These are phyloP conservation scores for Datisca glomerata DNA, from an alignment of 306 rosid species.

Conservation along the genomic window DNA sequence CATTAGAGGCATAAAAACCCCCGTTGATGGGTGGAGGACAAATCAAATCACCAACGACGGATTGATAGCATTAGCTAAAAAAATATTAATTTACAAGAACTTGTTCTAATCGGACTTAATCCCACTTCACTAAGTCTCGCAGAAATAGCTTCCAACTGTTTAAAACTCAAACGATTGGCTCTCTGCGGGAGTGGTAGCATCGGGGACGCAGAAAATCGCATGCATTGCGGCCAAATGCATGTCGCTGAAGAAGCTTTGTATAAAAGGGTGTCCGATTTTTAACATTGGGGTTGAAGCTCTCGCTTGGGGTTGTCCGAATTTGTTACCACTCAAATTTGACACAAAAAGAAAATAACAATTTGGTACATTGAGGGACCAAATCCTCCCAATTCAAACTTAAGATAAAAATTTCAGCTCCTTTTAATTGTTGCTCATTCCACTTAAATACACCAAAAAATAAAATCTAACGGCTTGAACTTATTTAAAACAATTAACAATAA, in stretches of 20 bases:
- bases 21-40: constrained; percentile 88
- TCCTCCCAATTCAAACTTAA: no score
- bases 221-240: constrained; percentile 58
- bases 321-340: no score
- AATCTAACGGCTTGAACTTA: no score
- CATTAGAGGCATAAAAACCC: no score
- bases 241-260: constrained; percentile 67
- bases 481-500: no score
- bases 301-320: constrained; percentile 69
- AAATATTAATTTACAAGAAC: constrained; percentile 55
- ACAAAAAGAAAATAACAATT: no score
- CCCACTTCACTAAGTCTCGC: constrained; percentile 41
- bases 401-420: no score
- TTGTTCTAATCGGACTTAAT: constrained; percentile 60
- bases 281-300: constrained; percentile 55
- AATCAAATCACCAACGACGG: constrained; percentile 67
- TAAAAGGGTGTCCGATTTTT: constrained; percentile 73
- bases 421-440: no score
- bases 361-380: no score
- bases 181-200: constrained; percentile 60
- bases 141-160: constrained; percentile 52
- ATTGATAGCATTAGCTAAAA: constrained; percentile 45
- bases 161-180: constrained; percentile 56
- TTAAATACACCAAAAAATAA: no score
- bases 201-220: constrained; percentile 65